These are phyloP conservation scores for Halteria grandinella DNA, from an alignment of 73 alveolate species.

Conservation along the genomic window DNA sequence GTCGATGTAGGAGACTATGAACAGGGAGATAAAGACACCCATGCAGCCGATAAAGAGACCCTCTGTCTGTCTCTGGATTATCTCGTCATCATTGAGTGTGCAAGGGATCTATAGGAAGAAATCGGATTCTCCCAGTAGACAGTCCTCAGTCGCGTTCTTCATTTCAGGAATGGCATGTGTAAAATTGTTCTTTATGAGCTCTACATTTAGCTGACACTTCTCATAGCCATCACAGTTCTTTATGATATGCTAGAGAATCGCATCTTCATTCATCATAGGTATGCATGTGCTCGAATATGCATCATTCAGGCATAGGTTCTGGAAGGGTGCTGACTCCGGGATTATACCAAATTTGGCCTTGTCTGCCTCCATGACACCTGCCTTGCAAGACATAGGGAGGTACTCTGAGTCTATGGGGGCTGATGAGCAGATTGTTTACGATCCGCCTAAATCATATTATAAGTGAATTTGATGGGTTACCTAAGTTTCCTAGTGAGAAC, in stretches of 20 bases:
- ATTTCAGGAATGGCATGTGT: slow-evolving; percentile 7
- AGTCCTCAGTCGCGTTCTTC: neutral
- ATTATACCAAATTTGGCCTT: slow-evolving; percentile 32
- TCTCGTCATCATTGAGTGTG: slow-evolving; percentile 21
- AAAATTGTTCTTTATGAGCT: neutral
- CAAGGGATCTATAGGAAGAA: slow-evolving; percentile 39
- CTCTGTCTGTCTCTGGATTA: slow-evolving; percentile 10
- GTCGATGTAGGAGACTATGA: slow-evolving; percentile 29
- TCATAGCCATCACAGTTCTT: slow-evolving; percentile 19
- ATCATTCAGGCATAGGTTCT: slow-evolving; percentile 20
- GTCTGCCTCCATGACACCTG: slow-evolving; percentile 28
- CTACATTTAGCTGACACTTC: neutral
- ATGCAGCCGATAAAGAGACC: slow-evolving; percentile 38
- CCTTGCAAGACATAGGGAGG: slow-evolving; percentile 12
- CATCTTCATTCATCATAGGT: neutral
- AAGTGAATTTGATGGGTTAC: neutral
- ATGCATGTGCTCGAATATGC: neutral
- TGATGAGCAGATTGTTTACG: slow-evolving; percentile 16
- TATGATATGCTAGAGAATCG: neutral
- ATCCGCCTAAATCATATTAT: slow-evolving; percentile 29
- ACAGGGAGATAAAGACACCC: slow-evolving; percentile 38
- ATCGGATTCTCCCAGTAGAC: slow-evolving; percentile 13
- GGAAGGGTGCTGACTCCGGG: slow-evolving; percentile 3
- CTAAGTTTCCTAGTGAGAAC: slow-evolving; percentile 41
- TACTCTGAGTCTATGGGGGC: slow-evolving; percentile 31